A percentile compares a stretch with the other conserved stretches of the same genome.
phyloP scores from a whole-genome alignment of 169 alveolate genomes.

The Eimeria acervulina region DNA sequence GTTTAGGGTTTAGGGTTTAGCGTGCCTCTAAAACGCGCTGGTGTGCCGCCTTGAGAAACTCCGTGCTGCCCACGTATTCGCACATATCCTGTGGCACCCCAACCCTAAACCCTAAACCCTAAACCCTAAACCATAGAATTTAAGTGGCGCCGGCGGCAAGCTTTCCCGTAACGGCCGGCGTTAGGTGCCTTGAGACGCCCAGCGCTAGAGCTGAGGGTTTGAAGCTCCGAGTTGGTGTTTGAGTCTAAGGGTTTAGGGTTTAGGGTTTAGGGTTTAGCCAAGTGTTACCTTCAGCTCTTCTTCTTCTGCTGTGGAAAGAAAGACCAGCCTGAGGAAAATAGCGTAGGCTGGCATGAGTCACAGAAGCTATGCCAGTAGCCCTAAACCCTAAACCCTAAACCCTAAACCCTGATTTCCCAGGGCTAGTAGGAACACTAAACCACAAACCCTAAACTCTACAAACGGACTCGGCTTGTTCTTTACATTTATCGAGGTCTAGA shows the following conservation, averaged over 20 bases:
- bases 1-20: conserved; percentile 30
- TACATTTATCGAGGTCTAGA: not conserved
- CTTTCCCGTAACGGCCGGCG: not conserved
- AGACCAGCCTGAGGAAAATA: not conserved
- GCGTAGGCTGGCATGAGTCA: not conserved
- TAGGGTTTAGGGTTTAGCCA: conserved; percentile 5
- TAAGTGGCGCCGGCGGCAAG: not conserved
- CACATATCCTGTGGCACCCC: not conserved
- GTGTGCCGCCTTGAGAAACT: conserved; percentile 33
- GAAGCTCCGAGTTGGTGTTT: too few relatives aligned
- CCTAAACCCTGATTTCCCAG: not conserved
- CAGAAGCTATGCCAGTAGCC: not conserved
- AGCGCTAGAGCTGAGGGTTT: not conserved
- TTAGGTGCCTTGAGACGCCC: not conserved
- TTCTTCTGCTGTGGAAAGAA: conserved; percentile 13
- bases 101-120: conserved; percentile 45
- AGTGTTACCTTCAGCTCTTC: not conserved
- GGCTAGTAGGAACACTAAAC: not conserved
- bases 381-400: conserved; percentile 25
- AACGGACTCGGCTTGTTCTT: conserved; percentile 4
- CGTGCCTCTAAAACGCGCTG: conserved; percentile 32
- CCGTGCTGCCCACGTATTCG: conserved; percentile 26
- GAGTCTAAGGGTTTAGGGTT: too few relatives aligned
- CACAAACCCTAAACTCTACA: not conserved
- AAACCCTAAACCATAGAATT: conserved; percentile 1